Base-by-base conservation (phyloP, 805 yeast genomes). In the Metschnikowia anglica region DNA sequence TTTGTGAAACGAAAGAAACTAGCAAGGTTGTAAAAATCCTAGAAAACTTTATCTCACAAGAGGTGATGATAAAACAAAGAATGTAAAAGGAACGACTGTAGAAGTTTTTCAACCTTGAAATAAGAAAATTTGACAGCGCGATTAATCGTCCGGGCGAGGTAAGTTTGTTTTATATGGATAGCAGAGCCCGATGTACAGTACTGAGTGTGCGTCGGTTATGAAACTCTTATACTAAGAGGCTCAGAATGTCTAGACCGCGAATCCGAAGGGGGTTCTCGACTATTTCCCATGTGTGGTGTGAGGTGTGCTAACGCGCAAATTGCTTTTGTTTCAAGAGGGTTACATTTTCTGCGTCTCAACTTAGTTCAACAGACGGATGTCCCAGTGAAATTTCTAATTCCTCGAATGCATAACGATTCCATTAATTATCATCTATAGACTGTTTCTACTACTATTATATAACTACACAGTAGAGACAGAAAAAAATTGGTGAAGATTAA, bases 61-160 rank as follows among this genome's bases (percentile, higher is more conserved):
- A 3, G 12, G 17, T 8, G 31, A 28, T 21, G 28, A 43, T 30
- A 31, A 32, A 47, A 39, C 30, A 43, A 43, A 38, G 47, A 43
- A 37, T 41, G 33, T 20, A 44, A 53, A 65, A 64, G 65, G 70
- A 66, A 58, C 52, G 72, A 67, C 69, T 63, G 62, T 61, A 62
- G 67, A 56, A 55, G 34, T 52, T 52, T 53, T 51, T 48, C 42
- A 48, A 51, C 53, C 56, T 50, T 48, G 43, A 42, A 17, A 19
- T 19, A 12, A 30, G 38, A 41, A 44, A 47, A 39, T 39, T 49
- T 47, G 44, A 24, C 21, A 7, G 11, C 5, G 27, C 12, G 15
- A 29, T n/a, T n/a, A 26, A 20, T 12, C 5, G 27, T 37, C 18
- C 20, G 41, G 15, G 41, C 34, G 46, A 15, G 34, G 16, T 18